These are phyloP conservation scores for Lignosus rhinocerotis DNA, from an alignment of 1,284 basidiomycete species.

Conservation along the genomic window DNA sequence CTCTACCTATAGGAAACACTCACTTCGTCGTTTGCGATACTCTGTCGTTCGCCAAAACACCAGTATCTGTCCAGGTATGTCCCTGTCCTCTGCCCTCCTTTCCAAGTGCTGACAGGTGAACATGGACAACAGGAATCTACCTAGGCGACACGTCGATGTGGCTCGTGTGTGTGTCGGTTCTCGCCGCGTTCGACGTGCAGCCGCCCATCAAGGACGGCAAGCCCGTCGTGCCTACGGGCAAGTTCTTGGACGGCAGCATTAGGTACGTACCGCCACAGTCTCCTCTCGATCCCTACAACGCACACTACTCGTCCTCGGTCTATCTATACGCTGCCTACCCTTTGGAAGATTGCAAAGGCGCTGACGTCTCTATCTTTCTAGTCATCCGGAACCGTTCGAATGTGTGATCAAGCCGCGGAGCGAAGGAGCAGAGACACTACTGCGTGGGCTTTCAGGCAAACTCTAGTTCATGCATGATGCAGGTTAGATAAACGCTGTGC, in stretches of 20 bases:
- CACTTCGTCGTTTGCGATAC: background rate
- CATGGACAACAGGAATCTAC: background rate
- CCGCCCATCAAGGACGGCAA: slow-evolving; percentile 1
- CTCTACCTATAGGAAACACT: background rate
- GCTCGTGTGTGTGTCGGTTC: background rate
- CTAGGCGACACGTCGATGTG: slow-evolving; percentile 1
- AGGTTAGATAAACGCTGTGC: no score
- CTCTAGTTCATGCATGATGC: background rate
- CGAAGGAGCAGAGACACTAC: background rate
- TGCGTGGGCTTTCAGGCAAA: background rate
- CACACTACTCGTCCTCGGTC: background rate
- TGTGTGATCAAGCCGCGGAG: background rate
- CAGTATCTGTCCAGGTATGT: slow-evolving; percentile 2
- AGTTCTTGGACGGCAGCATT: background rate
- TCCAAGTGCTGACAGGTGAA: background rate
- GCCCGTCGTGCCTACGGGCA: background rate
- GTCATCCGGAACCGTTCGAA: slow-evolving; percentile 3
- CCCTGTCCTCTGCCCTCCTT: background rate
- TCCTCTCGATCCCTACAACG: no score
- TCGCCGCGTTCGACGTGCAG: background rate
- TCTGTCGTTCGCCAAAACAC: background rate
- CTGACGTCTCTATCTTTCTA: background rate
- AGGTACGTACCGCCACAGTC: background rate
- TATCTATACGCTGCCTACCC: background rate
- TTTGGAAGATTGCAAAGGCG: background rate